A percentile compares a stretch with the other conserved stretches of the same genome.
Conservation (phyloP, 2,329 filamentous ascomycete genomes). For the Colletotrichum siamense region DNA sequence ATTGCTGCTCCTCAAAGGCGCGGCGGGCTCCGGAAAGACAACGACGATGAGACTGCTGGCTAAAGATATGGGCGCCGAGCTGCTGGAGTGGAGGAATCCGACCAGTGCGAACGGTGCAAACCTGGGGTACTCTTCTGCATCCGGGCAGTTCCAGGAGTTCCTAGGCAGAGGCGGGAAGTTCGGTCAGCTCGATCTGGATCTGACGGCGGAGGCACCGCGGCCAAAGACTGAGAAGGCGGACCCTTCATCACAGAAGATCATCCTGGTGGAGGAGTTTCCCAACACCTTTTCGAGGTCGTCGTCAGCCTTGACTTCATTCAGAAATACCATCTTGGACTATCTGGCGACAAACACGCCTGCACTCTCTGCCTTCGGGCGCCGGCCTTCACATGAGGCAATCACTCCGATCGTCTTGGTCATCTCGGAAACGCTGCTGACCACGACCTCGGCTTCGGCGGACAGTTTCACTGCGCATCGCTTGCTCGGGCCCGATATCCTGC, state of each 20-base stretch:
- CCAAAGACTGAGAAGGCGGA: conserved; percentile 20
- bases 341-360: conserved; percentile 71
- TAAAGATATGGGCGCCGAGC: conserved; percentile 74
- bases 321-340: conserved; percentile 76
- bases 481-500: conserved; percentile 83
- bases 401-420: conserved; percentile 87
- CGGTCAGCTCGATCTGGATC: conserved; percentile 65
- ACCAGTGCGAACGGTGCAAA: conserved; percentile 61
- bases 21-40: conserved; percentile 92
- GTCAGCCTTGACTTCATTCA: conserved; percentile 71
- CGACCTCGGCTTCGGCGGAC: conserved; percentile 82
- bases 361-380: conserved; percentile 50
- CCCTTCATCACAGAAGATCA: conserved; percentile 55
- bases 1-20: conserved; percentile 84
- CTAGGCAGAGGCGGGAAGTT: conserved; percentile 82
- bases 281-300: conserved; percentile 75
- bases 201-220: conserved; percentile 17
- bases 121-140: conserved; percentile 71
- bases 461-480: conserved; percentile 93
- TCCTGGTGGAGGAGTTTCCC: conserved; percentile 83
- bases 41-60: conserved; percentile 83
- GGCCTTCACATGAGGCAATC: conserved; percentile 48
- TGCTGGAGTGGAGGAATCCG: conserved; percentile 93
- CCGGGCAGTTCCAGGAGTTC: conserved; percentile 91
- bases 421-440: conserved; percentile 88